Evolutionary conservation across 805 yeast genomes (phyloP), one percentile per base, ranked within the genome.

Genomic region (Yarrowia sp.): DNA sequence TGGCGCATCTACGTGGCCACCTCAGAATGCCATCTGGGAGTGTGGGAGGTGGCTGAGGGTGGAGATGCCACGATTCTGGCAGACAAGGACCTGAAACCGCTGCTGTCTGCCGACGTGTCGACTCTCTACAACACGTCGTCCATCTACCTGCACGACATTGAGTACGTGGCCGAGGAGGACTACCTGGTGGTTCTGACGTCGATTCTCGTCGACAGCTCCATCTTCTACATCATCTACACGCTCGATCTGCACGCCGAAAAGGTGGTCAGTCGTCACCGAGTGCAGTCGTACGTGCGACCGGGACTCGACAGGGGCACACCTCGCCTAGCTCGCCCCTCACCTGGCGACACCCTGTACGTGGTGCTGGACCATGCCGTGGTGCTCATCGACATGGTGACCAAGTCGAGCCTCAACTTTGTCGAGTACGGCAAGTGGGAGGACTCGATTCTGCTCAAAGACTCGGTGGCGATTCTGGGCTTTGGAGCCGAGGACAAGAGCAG

Each of bases 371-470:
- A 86, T 64, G 85, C 91, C 0, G 81, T 92, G 12, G 86, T 90
- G 1, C 74, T 93, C 67, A 82, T 90, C 1, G 96, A 90, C 72
- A 79, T 89, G 10, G 80, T 85, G 61, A 82, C 85, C 3, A 67
- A 69, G 7, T n/a, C 48, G 4, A 41, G 52, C 70, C 78, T 22
- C 78, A 78, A 66, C 75, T 79, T 52, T 72, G 75, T 42, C 75
- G 76, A 63, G 67, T 71, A 75, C 75, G 49, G 80, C 80, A 69
- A 88, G 73, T 93, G 97, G 97, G 97, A 92, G 77, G 98, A 94
- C 75, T 80, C 86, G 12, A 81, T 93, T 12, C 79, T 82, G 7
- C 84, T 93, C 71, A 86, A 85, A 70, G 70, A 81, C 0, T 81
- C 82, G 16, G 82, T 87, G 5, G 75, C 81, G 0, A 79, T 91